Base-by-base conservation (phyloP, 2,329 filamentous ascomycete genomes). In the Colletotrichum sp. region DNA sequence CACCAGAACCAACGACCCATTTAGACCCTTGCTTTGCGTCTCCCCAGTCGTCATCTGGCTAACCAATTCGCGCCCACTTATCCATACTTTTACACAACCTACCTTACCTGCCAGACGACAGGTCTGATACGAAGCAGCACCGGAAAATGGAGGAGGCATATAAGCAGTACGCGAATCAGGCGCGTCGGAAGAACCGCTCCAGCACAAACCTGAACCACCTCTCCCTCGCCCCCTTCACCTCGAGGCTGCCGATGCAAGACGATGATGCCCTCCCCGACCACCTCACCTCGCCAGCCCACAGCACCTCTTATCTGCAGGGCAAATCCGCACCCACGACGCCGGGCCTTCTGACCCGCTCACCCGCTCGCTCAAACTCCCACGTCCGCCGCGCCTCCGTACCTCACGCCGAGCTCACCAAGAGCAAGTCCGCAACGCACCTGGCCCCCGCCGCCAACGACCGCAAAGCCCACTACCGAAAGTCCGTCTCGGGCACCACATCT, bases 291-390 rank as follows among this genome's bases (percentile, higher is more conserved):
- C 81, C 84, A 39, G 77, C 82, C 15, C 81, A 85, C 78, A 86
- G 85, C 71, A 81, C 85, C 24, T 92, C 91, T 21, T 93, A 93
- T 80, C 87, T 93, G 18, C 88, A 92, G 81, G 90, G 89, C 79
- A 91, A 90, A 80, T 93, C 92, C 26, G 91, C 91, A 3, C 92
- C 92, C 7, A 90, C 91, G 3, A 93, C 92, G 4, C 92, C 92
- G 9, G 89, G 91, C 26, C 89, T 94, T 32, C 87, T 94, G 59
- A 90, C 90, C 24, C 89, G 88, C 71, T 91, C 91, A 8, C 89
- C 89, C 26, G 89, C 89, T 8, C 86, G 87, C 49, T 85, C 88
- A 28, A 85, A 86, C 63, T 89, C 88, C 30, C 86, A 85, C 76
- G 88, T 87, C 36, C 86, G 86, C 74, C 86, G 87, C 78, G 84